Evolutionary conservation across 129 eudicot genomes (phyloP).

Genomic region (Arctium minus): DNA sequence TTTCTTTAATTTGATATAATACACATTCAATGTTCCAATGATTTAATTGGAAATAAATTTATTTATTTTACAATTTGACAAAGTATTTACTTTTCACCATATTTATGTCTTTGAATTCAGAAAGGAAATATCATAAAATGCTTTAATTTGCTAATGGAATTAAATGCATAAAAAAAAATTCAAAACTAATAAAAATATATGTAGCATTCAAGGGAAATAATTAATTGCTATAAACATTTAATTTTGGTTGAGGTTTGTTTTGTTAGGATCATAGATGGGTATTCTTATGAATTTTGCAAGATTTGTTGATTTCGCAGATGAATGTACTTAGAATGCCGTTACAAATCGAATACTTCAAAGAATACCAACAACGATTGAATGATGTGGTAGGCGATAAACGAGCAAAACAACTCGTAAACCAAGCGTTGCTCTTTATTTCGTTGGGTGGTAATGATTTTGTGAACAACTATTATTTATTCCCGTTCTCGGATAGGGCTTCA

Average conservation of each 20-base stretch:
- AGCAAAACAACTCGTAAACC: conserved; percentile 21
- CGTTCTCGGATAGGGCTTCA: conserved; percentile 21
- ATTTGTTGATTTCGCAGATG: conserved; percentile 2
- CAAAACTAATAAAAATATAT: neutral
- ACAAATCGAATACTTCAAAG: conserved; percentile 32
- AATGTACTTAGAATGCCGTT: conserved; percentile 26
- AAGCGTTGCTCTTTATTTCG: conserved; percentile 26
- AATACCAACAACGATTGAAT: conserved; percentile 34
- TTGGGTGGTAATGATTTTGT: conserved; percentile 41
- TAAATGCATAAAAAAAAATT: neutral
- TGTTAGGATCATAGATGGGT: neutral
- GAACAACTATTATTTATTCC: conserved; percentile 31
- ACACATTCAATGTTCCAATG: neutral
- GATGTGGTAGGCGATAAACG: conserved; percentile 1
- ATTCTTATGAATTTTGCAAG: neutral
- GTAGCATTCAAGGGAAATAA: neutral
- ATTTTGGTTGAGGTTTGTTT: neutral
- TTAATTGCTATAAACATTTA: neutral
- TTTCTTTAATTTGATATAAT: neutral
- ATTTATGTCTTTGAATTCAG: neutral
- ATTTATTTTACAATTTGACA: neutral
- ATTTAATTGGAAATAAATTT: neutral
- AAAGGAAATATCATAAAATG: neutral
- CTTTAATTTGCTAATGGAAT: neutral
- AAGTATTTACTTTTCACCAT: neutral